These are phyloP conservation scores for Ophiostoma pallidulum DNA, from an alignment of 2,329 filamentous ascomycete genomes.

Conservation along the genomic window DNA sequence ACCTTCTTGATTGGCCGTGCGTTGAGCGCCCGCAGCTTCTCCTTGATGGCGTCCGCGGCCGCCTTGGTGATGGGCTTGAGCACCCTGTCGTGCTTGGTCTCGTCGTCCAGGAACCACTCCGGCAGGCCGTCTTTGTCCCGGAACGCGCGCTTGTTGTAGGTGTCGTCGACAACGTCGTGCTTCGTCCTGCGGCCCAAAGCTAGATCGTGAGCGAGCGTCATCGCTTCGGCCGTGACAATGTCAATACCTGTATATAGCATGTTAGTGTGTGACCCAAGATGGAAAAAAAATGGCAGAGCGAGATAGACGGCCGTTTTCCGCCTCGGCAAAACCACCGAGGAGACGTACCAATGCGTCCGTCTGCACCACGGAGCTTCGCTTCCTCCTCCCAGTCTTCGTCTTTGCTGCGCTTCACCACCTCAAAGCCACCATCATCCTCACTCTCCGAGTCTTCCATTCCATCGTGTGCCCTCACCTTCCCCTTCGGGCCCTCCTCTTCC, in stretches of 20 bases:
- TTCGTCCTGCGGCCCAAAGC: constrained; percentile 76
- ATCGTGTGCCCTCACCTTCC: no score
- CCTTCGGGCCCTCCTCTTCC: not conserved
- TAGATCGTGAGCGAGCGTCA: constrained; percentile 90
- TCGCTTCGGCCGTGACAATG: constrained; percentile 98
- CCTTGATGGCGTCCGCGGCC: constrained; percentile 83
- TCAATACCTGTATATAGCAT: constrained; percentile 62
- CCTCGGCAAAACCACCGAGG: constrained; percentile 13
- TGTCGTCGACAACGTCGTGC: constrained; percentile 75
- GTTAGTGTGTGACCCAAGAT: not conserved
- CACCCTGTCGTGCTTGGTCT: constrained; percentile 69
- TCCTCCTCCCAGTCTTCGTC: constrained; percentile 54
- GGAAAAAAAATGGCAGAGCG: not conserved
- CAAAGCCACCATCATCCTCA: constrained; percentile 36
- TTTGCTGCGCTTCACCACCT: constrained; percentile 46
- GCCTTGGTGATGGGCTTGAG: constrained; percentile 88
- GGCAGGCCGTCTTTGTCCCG: constrained; percentile 86
- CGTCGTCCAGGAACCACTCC: constrained; percentile 97
- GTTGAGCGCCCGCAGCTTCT: constrained; percentile 86
- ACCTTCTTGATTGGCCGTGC: constrained; percentile 99
- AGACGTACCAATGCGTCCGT: constrained; percentile 50
- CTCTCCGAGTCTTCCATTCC: constrained; percentile 21
- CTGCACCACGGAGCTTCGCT: constrained; percentile 47
- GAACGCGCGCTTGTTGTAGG: constrained; percentile 87
- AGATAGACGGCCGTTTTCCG: no score